Evolutionary conservation across 768 basidiomycete genomes (phyloP), one percentile per base, ranked within the genome.

Genomic region (Leucocoprinus sp.): DNA sequence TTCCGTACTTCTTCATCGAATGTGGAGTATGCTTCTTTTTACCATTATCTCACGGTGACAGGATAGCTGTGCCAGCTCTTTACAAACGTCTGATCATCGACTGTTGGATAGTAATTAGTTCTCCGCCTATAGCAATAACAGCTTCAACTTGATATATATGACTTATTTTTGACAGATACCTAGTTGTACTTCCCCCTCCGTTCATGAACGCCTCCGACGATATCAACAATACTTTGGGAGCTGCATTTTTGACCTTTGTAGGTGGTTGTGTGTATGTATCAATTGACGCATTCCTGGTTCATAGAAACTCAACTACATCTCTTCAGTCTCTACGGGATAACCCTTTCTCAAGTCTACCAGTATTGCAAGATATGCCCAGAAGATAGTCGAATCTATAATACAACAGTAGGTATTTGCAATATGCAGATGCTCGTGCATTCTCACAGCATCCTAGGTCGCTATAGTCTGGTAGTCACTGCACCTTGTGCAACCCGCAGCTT

Each of bases 211-310:
- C 36, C 33, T 11, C 5, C 0, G 33, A 35, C 11, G 33, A 48
- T 14, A 17, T 48, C 11, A 37, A 17, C 39, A 35, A 26, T 5
- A 37, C 46, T 5, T 15, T 48, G 19, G 46, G 46, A 23, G 46
- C 46, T 3, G 39, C 46, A 5, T 48, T 48, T 28, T 48, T 48
- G 34, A 48, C 46, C 18, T 48, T 48, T 42, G 38, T 48, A 8
- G 24, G 31, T 19, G 46, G 46, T 36, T 35, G 46, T 23, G 39
- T 48, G 46, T 48, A 36, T 12, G 46, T 27, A 12, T 8, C 14
- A 14, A 4, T 12, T 17, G 24, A n/a, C 1, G n/a, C 7, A 3
- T 14, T 8, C 5, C 17, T 3, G 14, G 7, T 31, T 15, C 8
- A 28, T 12, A 29, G 19, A 8, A 12, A 15, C 24, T 48, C 24